Percentiles rank a stretch among this genome's conserved stretches.
Evolutionary conservation across 2,329 filamentous ascomycete species (phyloP).

Genomic region (Apiospora phragmitis): DNA sequence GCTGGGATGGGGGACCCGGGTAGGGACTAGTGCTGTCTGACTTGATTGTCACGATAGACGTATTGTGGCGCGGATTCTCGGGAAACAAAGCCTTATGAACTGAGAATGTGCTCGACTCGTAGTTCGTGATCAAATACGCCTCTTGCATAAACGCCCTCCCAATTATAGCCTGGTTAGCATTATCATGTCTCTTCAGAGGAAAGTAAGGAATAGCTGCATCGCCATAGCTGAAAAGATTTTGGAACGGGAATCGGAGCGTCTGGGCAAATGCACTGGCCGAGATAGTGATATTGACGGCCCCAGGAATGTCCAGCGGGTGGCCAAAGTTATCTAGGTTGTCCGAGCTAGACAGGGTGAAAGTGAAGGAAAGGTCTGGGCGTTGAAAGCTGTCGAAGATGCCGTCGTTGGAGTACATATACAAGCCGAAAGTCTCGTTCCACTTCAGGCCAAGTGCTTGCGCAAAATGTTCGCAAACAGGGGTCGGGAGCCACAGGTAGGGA

Average conservation of each 20-base stretch:
- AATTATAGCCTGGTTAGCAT: conserved; percentile 58
- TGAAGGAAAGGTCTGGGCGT: conserved; percentile 51
- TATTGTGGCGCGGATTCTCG: conserved; percentile 38
- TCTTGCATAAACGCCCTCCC: conserved; percentile 72
- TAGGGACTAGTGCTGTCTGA: conserved; percentile 48
- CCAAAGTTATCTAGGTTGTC: conserved; percentile 56
- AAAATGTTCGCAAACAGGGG: conserved; percentile 62
- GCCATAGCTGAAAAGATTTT: conserved; percentile 43
- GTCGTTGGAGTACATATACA: conserved; percentile 64
- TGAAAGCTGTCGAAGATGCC: conserved; percentile 51
- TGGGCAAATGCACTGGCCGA: conserved; percentile 52
- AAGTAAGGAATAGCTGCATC: conserved; percentile 60
- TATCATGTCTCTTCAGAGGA: conserved; percentile 58
- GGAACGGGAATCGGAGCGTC: conserved; percentile 50
- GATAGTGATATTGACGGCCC: conserved; percentile 58
- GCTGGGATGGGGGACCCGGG: conserved; percentile 35
- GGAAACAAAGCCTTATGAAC: conserved; percentile 58
- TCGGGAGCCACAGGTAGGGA: conserved; percentile 64
- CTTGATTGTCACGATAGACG: conserved; percentile 42
- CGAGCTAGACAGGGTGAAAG: conserved; percentile 56
- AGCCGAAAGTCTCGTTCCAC: conserved; percentile 61
- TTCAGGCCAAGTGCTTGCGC: conserved; percentile 63
- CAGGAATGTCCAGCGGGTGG: conserved; percentile 46
- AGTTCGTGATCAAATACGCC: conserved; percentile 59
- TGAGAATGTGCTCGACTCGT: conserved; percentile 54